A percentile compares a stretch with the other conserved stretches of the same genome.
Conservation (phyloP, 306 rosid species). For the Dryas alaskensis region DNA sequence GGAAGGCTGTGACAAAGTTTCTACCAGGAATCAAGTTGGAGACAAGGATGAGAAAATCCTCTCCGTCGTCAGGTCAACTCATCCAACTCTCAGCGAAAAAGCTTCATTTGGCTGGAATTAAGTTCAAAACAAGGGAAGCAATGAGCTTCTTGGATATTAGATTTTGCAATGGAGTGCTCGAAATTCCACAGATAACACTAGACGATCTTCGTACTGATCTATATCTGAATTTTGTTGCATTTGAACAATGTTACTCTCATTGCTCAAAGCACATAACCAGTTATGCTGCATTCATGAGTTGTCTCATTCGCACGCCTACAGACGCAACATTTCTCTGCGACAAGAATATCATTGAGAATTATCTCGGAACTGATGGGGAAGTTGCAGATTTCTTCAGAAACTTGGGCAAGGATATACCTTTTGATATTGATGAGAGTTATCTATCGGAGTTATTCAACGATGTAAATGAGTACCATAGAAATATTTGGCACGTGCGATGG, state of each 20-base stretch:
- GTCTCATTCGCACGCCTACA: slow-evolving; percentile 42
- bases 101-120: slow-evolving; percentile 49
- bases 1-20: too few species aligned
- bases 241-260: slow-evolving; percentile 47
- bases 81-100: slow-evolving; percentile 14
- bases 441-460: slow-evolving; percentile 38
- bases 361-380: slow-evolving; percentile 46
- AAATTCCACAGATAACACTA: slow-evolving; percentile 45
- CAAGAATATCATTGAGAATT: slow-evolving; percentile 47
- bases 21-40: too few species aligned
- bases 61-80: too few species aligned
- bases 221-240: slow-evolving; percentile 48
- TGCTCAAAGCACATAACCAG: slow-evolving; percentile 38
- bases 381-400: slow-evolving; percentile 36
- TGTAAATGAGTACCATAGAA: slow-evolving; percentile 37
- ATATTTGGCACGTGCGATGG: slow-evolving; percentile 51
- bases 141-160: slow-evolving; percentile 35
- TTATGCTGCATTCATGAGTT: slow-evolving; percentile 47
- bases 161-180: slow-evolving; percentile 41
- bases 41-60: too few species aligned
- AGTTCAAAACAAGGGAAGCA: slow-evolving; percentile 7
- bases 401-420: slow-evolving; percentile 49
- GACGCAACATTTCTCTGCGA: slow-evolving; percentile 56
- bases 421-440: slow-evolving; percentile 41
- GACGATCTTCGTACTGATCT: slow-evolving; percentile 35